Percentiles rank a stretch among this genome's conserved stretches.
Evolutionary conservation across 352 stramenopile species (phyloP).

Genomic region (Aphanomyces cochlioides): DNA sequence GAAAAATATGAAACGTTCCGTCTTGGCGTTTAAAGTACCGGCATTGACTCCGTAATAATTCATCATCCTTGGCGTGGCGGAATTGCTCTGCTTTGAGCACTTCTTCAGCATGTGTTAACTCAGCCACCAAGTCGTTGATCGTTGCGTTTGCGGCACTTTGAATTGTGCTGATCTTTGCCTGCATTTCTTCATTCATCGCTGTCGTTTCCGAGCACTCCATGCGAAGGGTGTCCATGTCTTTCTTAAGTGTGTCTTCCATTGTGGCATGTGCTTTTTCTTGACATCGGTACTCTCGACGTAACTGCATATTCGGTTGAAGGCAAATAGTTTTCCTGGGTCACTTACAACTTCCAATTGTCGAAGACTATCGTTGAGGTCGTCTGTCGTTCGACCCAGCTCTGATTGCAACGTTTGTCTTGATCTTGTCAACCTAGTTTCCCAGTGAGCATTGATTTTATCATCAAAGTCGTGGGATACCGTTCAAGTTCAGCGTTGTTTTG

Average conservation of each 20-base stretch:
- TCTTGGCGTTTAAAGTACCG: constrained; percentile 27
- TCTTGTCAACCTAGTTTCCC: constrained; percentile 31
- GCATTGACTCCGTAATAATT: constrained; percentile 30
- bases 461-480: background rate
- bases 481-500: constrained; percentile 42
- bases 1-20: too few relatives aligned
- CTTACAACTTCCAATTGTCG: constrained; percentile 56
- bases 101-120: constrained; percentile 59
- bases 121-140: constrained; percentile 64
- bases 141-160: constrained; percentile 72
- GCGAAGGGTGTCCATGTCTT: constrained; percentile 48
- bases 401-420: constrained; percentile 49
- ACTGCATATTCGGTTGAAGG: background rate
- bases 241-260: constrained; percentile 44
- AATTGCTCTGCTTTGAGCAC: constrained; percentile 50
- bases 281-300: constrained; percentile 45
- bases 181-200: constrained; percentile 51
- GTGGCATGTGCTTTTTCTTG: constrained; percentile 43
- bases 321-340: too few relatives aligned
- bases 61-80: constrained; percentile 49
- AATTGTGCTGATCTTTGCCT: constrained; percentile 62
- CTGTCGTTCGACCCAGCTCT: constrained; percentile 48
- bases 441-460: background rate
- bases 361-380: constrained; percentile 55
- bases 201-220: constrained; percentile 42